Base-by-base conservation (phyloP, 2,329 filamentous ascomycete genomes). In the Aureobasidium zeae region DNA sequence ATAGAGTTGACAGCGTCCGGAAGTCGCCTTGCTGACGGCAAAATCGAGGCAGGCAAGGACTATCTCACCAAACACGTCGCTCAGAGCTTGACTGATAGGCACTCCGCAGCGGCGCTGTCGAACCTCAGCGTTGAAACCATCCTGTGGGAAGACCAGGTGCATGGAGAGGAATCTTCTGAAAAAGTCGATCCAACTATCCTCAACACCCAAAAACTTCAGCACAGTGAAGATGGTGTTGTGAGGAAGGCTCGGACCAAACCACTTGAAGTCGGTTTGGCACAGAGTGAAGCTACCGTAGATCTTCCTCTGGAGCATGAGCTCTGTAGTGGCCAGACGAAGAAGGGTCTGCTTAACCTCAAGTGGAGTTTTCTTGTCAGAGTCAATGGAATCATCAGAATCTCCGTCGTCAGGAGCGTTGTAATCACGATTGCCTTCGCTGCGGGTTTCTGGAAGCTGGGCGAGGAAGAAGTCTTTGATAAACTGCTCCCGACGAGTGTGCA, bases 1-100 rank as follows among this genome's bases (percentile, higher is more conserved):
- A 55, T 78, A 78, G 9, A 82, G 58, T n/a, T 68, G 63, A 15
- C 22, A 29, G 2, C 63, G 61, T 0, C 76, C 76, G 5, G 63
- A 49, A 0, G 77, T 76, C 2, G 63, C 60, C 47, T 74, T 70
- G 45, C 81, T 82, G 44, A 83, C 69, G 0, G 77, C 68, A 52
- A 76, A 77, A 53, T 83, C 79, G 51, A 83, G 70, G 47, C 74
- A 77, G 53, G 83, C 83, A 0, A 83, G 60, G 0, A 79, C 62
- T 0, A 67, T 60, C 54, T 83, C 80, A 0, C 76, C 73, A 43
- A 81, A 71, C 7, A 75, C 62, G 24, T 77, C 71, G 16, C 74
- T 77, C 2, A 83, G 63, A 0, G 69, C 63, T 52, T 81, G 75
- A 4, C 72, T 73, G 37, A 76, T 71, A 0, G 79, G 78, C 2